A percentile compares a stretch with the other conserved stretches of the same genome.
These are phyloP conservation scores for Dioscorea zingiberensis DNA, from an alignment of 106 monocot genomes.

Conservation along the genomic window DNA sequence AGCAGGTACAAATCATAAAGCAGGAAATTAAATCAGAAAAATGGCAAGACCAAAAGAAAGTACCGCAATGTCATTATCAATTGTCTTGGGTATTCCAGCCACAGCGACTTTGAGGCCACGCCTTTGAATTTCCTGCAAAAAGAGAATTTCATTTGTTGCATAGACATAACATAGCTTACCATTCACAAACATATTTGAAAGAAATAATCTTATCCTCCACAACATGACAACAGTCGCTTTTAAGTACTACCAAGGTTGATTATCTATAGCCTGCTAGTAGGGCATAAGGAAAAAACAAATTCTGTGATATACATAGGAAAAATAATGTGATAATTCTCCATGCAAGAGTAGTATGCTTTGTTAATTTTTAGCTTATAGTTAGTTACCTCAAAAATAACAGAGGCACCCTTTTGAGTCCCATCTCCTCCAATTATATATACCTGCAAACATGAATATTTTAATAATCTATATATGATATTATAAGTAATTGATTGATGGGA, in stretches of 20 bases:
- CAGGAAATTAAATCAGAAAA: not conserved
- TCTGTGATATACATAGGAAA: no score
- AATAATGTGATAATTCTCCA: no score
- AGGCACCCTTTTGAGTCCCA: constrained; percentile 93
- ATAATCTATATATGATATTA: not conserved
- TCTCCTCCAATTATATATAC: constrained; percentile 95
- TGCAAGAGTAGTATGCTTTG: no score
- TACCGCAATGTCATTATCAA: constrained; percentile 6
- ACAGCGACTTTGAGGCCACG: constrained; percentile 68
- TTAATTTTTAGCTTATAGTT: no score
- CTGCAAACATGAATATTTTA: constrained; percentile 15
- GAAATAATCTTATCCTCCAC: no score
- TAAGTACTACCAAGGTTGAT: no score
- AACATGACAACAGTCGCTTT: no score
- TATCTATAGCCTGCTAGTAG: no score
- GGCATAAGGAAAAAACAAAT: no score
- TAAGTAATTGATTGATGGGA: not conserved
- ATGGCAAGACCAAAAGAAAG: not conserved
- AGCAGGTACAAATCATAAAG: not conserved
- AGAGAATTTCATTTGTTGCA: no score
- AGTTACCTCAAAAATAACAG: constrained; percentile 86
- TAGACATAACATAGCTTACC: no score
- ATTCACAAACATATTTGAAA: no score
- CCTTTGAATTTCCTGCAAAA: constrained; percentile 55
- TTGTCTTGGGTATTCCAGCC: constrained; percentile 24